Conservation (phyloP, 2,329 filamentous ascomycete genomes). For the Neophaeococcomyces aloes region DNA sequence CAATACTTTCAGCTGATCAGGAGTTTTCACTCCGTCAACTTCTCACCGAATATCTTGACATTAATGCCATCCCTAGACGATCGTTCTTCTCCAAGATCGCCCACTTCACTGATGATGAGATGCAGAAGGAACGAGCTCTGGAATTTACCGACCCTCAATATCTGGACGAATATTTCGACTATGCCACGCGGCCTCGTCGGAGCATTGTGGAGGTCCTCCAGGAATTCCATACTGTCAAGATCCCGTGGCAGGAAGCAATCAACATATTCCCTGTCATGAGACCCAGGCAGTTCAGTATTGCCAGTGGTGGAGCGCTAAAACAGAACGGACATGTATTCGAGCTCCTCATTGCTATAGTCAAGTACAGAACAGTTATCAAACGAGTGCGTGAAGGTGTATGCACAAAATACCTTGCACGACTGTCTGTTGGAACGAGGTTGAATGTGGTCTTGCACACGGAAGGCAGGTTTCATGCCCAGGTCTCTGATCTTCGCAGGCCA, state of each 20-base stretch:
- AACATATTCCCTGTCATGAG: constrained; percentile 70
- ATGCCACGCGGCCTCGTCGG: constrained; percentile 78
- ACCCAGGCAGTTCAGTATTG: constrained; percentile 90
- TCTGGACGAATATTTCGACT: constrained; percentile 90
- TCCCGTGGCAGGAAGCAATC: constrained; percentile 63
- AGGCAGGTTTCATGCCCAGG: constrained; percentile 11
- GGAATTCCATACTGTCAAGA: constrained; percentile 74
- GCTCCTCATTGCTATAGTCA: constrained; percentile 75
- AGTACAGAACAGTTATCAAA: constrained; percentile 79
- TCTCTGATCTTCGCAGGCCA: constrained; percentile 1
- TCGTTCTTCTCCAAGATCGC: constrained; percentile 73
- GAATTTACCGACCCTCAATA: constrained; percentile 74
- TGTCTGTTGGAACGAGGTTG: constrained; percentile 50
- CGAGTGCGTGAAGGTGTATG: constrained; percentile 78
- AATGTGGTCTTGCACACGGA: constrained; percentile 36
- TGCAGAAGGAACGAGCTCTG: constrained; percentile 68
- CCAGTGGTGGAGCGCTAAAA: constrained; percentile 54
- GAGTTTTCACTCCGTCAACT: constrained; percentile 60
- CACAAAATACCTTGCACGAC: constrained; percentile 67
- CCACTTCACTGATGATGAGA: constrained; percentile 59
- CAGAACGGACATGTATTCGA: constrained; percentile 46
- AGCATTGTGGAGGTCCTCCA: constrained; percentile 87
- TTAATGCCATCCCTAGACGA: constrained; percentile 78
- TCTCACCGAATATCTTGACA: constrained; percentile 73
- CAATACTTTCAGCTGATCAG: constrained; percentile 28